Conservation (phyloP, 257 asterid species). For the Penstemon davidsonii region DNA sequence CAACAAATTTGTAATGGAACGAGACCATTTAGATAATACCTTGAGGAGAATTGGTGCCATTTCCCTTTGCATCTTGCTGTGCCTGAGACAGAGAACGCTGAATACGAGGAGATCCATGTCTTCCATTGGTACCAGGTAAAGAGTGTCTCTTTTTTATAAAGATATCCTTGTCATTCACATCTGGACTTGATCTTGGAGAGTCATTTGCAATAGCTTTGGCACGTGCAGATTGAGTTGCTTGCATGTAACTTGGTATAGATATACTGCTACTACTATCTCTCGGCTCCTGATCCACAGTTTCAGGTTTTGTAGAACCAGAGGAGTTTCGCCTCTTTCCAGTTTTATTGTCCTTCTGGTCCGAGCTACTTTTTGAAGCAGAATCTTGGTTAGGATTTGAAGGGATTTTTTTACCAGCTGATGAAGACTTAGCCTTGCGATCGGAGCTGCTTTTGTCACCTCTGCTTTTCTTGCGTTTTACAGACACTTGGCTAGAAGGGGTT, state of each 20-base stretch:
- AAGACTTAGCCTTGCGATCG: constrained; percentile 47
- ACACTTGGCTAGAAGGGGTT: constrained; percentile 74
- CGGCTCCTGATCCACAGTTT: constrained; percentile 54
- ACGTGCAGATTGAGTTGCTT: constrained; percentile 95
- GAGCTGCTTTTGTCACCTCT: constrained; percentile 54
- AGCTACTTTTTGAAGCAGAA: constrained; percentile 49
- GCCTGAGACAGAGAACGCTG: constrained; percentile 44
- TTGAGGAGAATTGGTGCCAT: constrained; percentile 34
- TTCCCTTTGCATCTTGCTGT: constrained; percentile 43
- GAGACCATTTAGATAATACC: no score
- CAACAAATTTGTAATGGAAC: no score
- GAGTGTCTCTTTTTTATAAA: constrained; percentile 49
- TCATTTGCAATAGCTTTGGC: constrained; percentile 67
- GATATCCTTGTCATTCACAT: constrained; percentile 43
- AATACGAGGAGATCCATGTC: constrained; percentile 50
- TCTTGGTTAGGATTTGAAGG: constrained; percentile 41
- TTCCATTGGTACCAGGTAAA: constrained; percentile 42
- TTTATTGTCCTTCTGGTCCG: constrained; percentile 30
- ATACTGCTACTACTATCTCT: constrained; percentile 74
- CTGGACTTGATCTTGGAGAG: constrained; percentile 62
- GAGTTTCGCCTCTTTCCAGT: constrained; percentile 69
- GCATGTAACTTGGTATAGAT: constrained; percentile 94
- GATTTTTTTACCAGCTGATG: constrained; percentile 49
- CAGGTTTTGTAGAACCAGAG: constrained; percentile 61
- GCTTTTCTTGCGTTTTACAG: constrained; percentile 58